Base-by-base conservation (phyloP, 2,329 filamentous ascomycete species). In the Phoma sp. region DNA sequence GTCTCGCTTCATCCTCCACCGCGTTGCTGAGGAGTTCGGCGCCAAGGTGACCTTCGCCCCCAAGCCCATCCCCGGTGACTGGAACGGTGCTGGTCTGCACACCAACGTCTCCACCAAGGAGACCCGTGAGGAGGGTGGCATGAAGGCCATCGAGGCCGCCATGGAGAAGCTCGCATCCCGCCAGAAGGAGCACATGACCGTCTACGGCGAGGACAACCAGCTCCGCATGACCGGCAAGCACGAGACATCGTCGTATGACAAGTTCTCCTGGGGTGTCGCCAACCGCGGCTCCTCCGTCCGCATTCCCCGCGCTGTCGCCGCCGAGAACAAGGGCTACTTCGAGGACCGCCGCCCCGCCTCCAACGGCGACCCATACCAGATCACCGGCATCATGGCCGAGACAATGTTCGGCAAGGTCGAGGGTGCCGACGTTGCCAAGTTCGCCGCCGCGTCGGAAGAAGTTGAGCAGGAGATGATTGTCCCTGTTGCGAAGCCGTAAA, bases 141-240 rank as follows among this genome's bases (percentile, higher is more conserved):
- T 98, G 88, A 96, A 96, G 87, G 80, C 85, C 78, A 99, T 99
- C 64, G 93, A 98, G 74, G 75, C 73, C 29, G 83, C 93, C 91
- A 86, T 83, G 76, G 80, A 83, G 74, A 80, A 80, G 72, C 78
- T 83, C 32, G 71, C 76, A 50, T 71, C 66, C 53, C 78, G 80
- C 66, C 80, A 83, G 65, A 74, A 70, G 54, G 80, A 82, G 71
- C 80, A 83, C 77, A 96, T 96, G 79, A 88, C 89, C 66, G 92
- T 96, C 66, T 96, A 96, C 76, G 92, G 95, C 73, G 91, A 96
- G 83, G 93, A 93, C 77, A 99, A 99, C 83, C 92, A 95, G 68
- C 85, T 89, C 68, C 93, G 95, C 74, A 89, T 98, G 69, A 98
- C 93, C 47, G 95, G 95, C 68, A 84, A 85, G 64, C 92, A 97